Percentiles rank a stretch among this genome's conserved stretches.
Conservation (phyloP, 2,329 filamentous ascomycete genomes). For the Scortechinia acanthostroma region DNA sequence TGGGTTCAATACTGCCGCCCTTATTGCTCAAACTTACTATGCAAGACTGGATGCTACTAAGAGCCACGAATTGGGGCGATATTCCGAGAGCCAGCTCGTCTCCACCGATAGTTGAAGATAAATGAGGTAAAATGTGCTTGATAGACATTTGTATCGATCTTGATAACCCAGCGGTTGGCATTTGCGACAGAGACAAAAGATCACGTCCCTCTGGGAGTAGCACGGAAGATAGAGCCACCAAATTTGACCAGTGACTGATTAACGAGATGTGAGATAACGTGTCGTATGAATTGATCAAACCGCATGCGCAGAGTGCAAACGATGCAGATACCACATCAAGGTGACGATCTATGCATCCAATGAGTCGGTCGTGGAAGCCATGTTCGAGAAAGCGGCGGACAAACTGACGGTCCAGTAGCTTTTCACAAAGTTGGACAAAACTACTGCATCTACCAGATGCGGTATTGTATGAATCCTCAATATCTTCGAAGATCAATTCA, state of each 20-base stretch:
- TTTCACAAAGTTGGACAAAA: conserved; percentile 44
- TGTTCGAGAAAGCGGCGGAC: conserved; percentile 12
- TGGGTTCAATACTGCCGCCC: background rate
- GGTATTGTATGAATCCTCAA: conserved; percentile 35
- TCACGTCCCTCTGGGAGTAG: background rate
- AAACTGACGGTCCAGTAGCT: conserved; percentile 32
- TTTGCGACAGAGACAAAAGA: background rate
- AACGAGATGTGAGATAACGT: background rate
- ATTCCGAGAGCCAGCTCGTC: too few species aligned
- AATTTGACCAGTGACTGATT: background rate
- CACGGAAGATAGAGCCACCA: background rate
- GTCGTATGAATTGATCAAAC: background rate
- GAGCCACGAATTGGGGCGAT: background rate
- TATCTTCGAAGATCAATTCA: conserved; percentile 48
- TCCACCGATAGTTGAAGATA: too few species aligned
- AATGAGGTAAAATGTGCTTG: background rate
- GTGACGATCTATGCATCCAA: background rate
- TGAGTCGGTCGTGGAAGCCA: background rate
- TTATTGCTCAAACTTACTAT: background rate
- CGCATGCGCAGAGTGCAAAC: background rate
- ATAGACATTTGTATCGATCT: background rate
- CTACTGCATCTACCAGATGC: conserved; percentile 38
- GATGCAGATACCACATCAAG: background rate
- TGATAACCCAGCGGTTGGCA: background rate
- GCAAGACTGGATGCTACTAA: background rate